Percentiles rank a stretch among this genome's conserved stretches.
phyloP scores from a whole-genome alignment of 768 basidiomycete genomes.

The Kwoniella sp. region DNA sequence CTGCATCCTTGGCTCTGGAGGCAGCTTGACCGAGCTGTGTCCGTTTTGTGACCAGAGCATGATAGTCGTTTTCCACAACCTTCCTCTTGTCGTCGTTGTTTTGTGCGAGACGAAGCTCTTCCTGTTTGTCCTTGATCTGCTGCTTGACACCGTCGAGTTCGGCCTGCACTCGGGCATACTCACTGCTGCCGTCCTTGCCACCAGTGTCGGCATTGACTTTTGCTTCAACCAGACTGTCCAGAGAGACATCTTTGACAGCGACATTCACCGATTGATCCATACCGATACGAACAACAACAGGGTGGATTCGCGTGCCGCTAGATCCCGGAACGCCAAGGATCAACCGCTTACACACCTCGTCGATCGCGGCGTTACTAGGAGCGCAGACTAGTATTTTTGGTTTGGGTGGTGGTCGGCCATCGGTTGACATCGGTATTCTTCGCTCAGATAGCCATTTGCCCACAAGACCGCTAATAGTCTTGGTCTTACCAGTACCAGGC shows the following conservation, averaged over 20 bases:
- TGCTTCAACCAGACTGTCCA: conserved; percentile 81
- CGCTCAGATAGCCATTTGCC: conserved; percentile 70
- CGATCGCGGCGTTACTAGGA: conserved; percentile 96
- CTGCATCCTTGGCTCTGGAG: conserved; percentile 74
- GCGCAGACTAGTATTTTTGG: conserved; percentile 87
- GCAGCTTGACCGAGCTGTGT: conserved; percentile 64
- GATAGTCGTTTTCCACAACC: conserved; percentile 68
- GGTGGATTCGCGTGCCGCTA: conserved; percentile 56
- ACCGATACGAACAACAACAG: conserved; percentile 88
- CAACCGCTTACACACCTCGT: conserved; percentile 85
- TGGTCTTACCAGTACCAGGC: conserved; percentile 97
- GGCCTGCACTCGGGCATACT: conserved; percentile 61
- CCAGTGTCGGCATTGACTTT: conserved; percentile 40
- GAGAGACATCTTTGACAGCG: conserved; percentile 75
- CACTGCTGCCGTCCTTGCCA: conserved; percentile 50
- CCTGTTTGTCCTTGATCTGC: conserved; percentile 59
- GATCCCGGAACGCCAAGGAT: conserved; percentile 68
- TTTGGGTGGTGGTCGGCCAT: conserved; percentile 54
- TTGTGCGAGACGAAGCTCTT: conserved; percentile 59
- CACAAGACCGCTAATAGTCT: conserved; percentile 92
- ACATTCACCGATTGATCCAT: conserved; percentile 67
- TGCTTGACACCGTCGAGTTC: conserved; percentile 69
- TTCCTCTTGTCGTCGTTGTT: conserved; percentile 59
- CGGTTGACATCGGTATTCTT: conserved; percentile 55
- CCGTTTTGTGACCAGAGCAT: conserved; percentile 62